Evolutionary conservation across 495 filamentous ascomycete genomes (phyloP).

Genomic region (Echria macrotheca): DNA sequence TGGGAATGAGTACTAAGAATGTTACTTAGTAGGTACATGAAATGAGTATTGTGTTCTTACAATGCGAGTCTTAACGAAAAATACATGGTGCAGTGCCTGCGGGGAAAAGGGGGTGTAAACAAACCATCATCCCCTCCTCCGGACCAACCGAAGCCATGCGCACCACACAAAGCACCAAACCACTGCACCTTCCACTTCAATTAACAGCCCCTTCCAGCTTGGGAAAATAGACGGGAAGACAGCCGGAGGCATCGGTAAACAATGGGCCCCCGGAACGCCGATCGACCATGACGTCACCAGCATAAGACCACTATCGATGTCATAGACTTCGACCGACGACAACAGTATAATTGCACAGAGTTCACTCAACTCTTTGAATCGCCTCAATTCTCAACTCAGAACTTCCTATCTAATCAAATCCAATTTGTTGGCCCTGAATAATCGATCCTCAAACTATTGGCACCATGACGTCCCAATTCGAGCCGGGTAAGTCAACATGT

Average conservation of each 20-base stretch:
- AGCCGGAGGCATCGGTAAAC: neutral
- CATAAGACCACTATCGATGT: neutral
- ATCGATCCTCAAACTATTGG: neutral
- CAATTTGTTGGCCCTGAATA: too few species aligned
- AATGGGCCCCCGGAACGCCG: too few species aligned
- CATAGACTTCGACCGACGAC: neutral
- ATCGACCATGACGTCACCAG: neutral
- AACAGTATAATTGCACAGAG: too few species aligned
- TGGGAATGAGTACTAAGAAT: too few species aligned
- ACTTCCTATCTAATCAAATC: neutral
- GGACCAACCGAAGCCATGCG: neutral
- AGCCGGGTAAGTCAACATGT: slow-evolving; percentile 36
- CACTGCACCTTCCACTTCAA: neutral
- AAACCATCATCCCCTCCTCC: neutral
- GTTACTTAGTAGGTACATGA: too few species aligned
- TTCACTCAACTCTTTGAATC: too few species aligned
- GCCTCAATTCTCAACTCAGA: neutral
- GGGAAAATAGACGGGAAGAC: too few species aligned
- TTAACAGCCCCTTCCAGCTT: neutral
- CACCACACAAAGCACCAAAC: neutral
- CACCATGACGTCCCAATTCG: slow-evolving; percentile 44
- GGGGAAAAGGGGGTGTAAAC: neutral
- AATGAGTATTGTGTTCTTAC: too few species aligned
- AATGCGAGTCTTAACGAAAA: too few species aligned
- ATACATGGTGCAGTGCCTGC: too few species aligned